Evolutionary conservation across 1,284 basidiomycete species (phyloP), one percentile per base, ranked within the genome.

Genomic region (Tilletia caries): DNA sequence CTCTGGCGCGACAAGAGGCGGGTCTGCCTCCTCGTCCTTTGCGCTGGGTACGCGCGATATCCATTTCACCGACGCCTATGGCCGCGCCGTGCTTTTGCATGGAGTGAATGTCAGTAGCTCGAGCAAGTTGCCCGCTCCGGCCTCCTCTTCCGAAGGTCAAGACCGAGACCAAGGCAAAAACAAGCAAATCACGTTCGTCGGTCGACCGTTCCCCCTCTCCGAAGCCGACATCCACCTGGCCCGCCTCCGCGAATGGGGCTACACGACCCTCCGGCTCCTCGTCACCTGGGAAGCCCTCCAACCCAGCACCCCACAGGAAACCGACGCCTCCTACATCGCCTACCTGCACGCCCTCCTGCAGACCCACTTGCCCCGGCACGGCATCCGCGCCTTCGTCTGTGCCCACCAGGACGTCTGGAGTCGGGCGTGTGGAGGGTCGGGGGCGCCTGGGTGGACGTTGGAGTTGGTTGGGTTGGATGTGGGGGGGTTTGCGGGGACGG

Each of bases 261-360:
- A 83, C 20, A 79, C 83, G 8, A 78, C 84, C 33, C 73, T 86
- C 44, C 76, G 85, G 0, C 93, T 74, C 87, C 92, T 69, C 91
- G 88, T 98, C 2, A 96, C 95, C 0, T 98, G 95, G 96, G 95
- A 98, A 81, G 92, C 94, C 0, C 86, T 98, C 27, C 93, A 97
- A 79, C 96, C 98, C 79, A 88, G 86, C 67, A 95, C 81, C 0
- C 81, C 81, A 0, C 52, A 65, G 12, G 1, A 84, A 89, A 64
- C 95, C 92, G 94, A 98, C 83, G 84, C 82, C 2, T 90, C 90
- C 62, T 98, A 97, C 82, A 86, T 98, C 2, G 82, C 86, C 6
- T 98, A 98, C 81, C 85, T 98, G 25, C 87, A 88, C 60, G 80
- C 85, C 0, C 84, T 98, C 1, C 86, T 98, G 5, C 86, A 87